phyloP scores from a whole-genome alignment of 371 early-diverging fungal genomes.

The Rhizomucor miehei region DNA sequence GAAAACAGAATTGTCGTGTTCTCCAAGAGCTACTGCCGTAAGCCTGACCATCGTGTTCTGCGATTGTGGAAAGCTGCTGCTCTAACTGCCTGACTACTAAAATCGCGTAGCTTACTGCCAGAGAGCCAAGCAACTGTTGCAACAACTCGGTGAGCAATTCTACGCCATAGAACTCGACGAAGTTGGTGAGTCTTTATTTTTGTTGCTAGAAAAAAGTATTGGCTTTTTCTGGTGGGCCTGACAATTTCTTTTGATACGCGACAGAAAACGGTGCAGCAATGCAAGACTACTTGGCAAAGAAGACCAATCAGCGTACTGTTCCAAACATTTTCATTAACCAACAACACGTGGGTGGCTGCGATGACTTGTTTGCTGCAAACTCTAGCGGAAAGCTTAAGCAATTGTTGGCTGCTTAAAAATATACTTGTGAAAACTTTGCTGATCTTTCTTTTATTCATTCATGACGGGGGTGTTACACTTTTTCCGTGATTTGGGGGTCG shows the following conservation, averaged over 20 bases:
- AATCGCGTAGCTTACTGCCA: constrained; percentile 73
- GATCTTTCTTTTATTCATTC: no score
- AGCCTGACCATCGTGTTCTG: constrained; percentile 1
- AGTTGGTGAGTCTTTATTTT: constrained; percentile 14
- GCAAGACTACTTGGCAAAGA: constrained; percentile 59
- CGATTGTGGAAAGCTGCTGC: not conserved
- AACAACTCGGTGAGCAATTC: constrained; percentile 33
- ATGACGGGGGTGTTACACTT: no score
- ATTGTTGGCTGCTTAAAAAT: constrained; percentile 27
- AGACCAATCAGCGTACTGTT: constrained; percentile 80
- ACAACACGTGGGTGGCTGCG: constrained; percentile 79
- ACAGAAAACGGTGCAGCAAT: constrained; percentile 66
- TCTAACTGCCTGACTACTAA: not conserved
- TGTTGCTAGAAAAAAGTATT: not conserved
- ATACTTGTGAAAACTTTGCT: not conserved
- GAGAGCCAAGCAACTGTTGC: constrained; percentile 59
- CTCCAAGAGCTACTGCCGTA: constrained; percentile 80
- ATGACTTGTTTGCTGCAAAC: constrained; percentile 55
- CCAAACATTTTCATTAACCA: constrained; percentile 86
- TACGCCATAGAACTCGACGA: constrained; percentile 51
- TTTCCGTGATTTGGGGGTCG: no score
- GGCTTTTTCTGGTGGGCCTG: not conserved
- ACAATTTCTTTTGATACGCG: no score
- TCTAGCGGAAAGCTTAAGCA: constrained; percentile 46
- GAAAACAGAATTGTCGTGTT: constrained; percentile 51